A percentile compares a stretch with the other conserved stretches of the same genome.
Conservation (phyloP, 1,139 yeast genomes). For the Diutina neorugosa region DNA sequence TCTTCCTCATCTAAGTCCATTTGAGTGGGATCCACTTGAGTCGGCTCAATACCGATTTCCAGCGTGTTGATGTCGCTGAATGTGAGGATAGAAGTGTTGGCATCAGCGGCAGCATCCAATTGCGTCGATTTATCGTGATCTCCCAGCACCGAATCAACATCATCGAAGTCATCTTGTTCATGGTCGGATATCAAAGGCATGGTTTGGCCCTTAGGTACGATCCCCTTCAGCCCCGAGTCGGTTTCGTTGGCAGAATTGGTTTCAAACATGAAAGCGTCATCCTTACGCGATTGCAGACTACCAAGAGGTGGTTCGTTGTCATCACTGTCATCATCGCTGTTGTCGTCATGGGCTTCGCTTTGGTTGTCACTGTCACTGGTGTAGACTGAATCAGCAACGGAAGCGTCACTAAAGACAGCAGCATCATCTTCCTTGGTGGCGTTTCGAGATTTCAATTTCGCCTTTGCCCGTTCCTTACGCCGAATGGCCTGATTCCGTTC, state of each 20-base stretch:
- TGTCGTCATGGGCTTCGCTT: neutral
- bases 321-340: neutral
- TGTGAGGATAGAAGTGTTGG: neutral
- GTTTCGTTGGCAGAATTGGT: neutral
- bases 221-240: neutral
- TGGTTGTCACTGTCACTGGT: neutral
- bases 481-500: slow-evolving; percentile 39
- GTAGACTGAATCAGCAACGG: neutral
- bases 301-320: neutral
- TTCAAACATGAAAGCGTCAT: slow-evolving; percentile 1
- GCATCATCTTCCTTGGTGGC: neutral
- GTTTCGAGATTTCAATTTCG: neutral
- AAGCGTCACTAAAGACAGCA: neutral
- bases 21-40: neutral
- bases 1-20: neutral
- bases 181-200: neutral
- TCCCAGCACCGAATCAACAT: neutral
- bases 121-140: neutral
- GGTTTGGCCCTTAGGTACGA: neutral
- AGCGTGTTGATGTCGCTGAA: neutral
- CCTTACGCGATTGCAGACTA: slow-evolving; percentile 2
- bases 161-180: neutral
- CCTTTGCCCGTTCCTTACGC: slow-evolving; percentile 24
- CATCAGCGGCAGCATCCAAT: neutral
- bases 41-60: neutral